Base-by-base conservation (phyloP, 495 filamentous ascomycete species). In the Penicillium odoratum region DNA sequence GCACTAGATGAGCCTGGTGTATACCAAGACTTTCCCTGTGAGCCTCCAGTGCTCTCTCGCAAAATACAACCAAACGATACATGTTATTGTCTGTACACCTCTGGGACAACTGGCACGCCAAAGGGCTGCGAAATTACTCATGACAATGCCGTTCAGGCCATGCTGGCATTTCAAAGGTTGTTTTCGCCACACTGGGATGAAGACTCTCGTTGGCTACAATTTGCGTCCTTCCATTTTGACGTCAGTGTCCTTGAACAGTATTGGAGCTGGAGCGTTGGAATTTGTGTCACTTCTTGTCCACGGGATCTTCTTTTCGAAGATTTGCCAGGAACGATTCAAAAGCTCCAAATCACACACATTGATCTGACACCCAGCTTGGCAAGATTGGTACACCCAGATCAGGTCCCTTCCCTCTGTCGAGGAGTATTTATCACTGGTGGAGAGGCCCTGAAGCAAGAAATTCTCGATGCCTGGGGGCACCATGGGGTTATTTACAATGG, bases 51-150 rank as follows among this genome's bases (percentile, higher is more conserved):
- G 1, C 58, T 68, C 30, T 10, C 46, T 28, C 57, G 67, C 5
- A 53, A 62, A 3, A 67, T 73, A 25, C 30, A 43, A 13, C 87
- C 94, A 0, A 91, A 97, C 70, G 94, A 98, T 65, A 91, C 92
- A 18, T 85, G 96, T 21, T 98, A 98, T 81, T 80, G 97, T 51
- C 84, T 98, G 47, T 98, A 97, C 71, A 98, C 94, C 0, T 98
- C 94, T 26, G 94, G 94, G 3, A 97, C 93, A 0, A 98, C 94
- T 1, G 94, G 94, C 30, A 97, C 96, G 76, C 94, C 94, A 18
- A 98, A 98, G 81, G 94, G 94, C 70, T 90, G 97, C 36, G 92
- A 98, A 89, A 69, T 77, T 43, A 77, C 74, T 26, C 73, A 76
- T 54, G 70, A 68, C 9, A 79, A 78, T 53, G 62, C 67, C 6